These are phyloP conservation scores for Candida mesenterica DNA, from an alignment of 1,139 yeast species.

Conservation along the genomic window DNA sequence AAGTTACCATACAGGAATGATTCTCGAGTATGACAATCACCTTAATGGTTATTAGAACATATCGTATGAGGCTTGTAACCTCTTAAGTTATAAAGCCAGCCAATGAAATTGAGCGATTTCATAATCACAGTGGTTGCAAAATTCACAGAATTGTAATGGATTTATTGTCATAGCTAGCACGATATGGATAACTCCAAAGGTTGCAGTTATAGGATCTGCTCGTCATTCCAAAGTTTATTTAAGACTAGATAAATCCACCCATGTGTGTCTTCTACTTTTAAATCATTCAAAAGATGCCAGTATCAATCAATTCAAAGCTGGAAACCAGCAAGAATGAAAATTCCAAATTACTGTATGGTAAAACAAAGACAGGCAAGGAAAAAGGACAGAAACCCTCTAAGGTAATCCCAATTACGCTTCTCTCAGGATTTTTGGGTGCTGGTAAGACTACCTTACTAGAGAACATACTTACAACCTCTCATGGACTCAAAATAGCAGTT, in stretches of 20 bases:
- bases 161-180: too few relatives aligned
- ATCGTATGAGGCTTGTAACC: slow-evolving; percentile 2
- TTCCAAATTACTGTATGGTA: not conserved
- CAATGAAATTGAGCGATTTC: slow-evolving; percentile 3
- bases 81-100: slow-evolving; percentile 2
- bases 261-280: not conserved
- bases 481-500: slow-evolving; percentile 42
- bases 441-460: slow-evolving; percentile 49
- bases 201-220: too few relatives aligned
- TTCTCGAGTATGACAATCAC: too few relatives aligned
- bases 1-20: too few relatives aligned
- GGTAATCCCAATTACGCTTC: slow-evolving; percentile 39
- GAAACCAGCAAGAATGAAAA: too few relatives aligned
- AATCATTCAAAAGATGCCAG: not conserved
- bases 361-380: not conserved
- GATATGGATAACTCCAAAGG: slow-evolving; percentile 10
- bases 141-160: not conserved
- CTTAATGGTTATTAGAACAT: slow-evolving; percentile 3
- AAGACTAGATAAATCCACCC: not conserved
- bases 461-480: slow-evolving; percentile 34
- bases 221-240: too few relatives aligned
- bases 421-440: slow-evolving; percentile 45
- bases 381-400: slow-evolving; percentile 7
- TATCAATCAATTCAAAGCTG: too few relatives aligned
- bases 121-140: slow-evolving; percentile 9